phyloP scores from a whole-genome alignment of 768 basidiomycete genomes.

The Collybia sp. region DNA sequence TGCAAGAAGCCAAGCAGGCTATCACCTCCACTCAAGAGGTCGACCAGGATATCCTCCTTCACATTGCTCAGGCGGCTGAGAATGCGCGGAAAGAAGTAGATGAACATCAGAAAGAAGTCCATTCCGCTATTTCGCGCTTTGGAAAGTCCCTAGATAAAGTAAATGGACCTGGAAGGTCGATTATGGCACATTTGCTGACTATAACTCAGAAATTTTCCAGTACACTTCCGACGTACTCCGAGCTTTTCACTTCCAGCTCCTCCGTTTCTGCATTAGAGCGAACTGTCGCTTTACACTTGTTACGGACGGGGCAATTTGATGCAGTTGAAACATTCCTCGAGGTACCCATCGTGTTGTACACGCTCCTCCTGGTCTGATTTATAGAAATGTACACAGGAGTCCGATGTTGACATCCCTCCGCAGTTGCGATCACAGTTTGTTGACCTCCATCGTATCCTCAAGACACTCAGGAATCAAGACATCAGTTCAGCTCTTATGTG shows the following conservation, averaged over 20 bases:
- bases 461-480: conserved; percentile 59
- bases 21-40: conserved; percentile 39
- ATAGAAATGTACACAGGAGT: conserved; percentile 46
- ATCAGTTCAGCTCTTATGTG: conserved; percentile 78
- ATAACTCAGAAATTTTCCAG: conserved; percentile 52
- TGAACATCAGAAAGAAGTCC: conserved; percentile 86
- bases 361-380: no score
- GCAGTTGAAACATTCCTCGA: conserved; percentile 72
- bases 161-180: conserved; percentile 9
- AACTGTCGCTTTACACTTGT: conserved; percentile 70
- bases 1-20: conserved; percentile 52
- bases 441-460: conserved; percentile 69
- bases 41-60: conserved; percentile 42
- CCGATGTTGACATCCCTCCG: conserved; percentile 48
- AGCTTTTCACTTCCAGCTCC: conserved; percentile 59
- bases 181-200: no score
- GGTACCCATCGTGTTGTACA: conserved; percentile 34
- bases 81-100: conserved; percentile 79
- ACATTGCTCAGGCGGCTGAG: conserved; percentile 58
- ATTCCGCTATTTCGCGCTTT: conserved; percentile 68
- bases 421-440: conserved; percentile 54
- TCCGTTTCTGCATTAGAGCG: conserved; percentile 61
- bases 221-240: conserved; percentile 59
- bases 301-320: conserved; percentile 78
- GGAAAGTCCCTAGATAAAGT: conserved; percentile 94